These are phyloP conservation scores for Fraxinus quadrangulata DNA, from an alignment of 257 asterid species.

Conservation along the genomic window DNA sequence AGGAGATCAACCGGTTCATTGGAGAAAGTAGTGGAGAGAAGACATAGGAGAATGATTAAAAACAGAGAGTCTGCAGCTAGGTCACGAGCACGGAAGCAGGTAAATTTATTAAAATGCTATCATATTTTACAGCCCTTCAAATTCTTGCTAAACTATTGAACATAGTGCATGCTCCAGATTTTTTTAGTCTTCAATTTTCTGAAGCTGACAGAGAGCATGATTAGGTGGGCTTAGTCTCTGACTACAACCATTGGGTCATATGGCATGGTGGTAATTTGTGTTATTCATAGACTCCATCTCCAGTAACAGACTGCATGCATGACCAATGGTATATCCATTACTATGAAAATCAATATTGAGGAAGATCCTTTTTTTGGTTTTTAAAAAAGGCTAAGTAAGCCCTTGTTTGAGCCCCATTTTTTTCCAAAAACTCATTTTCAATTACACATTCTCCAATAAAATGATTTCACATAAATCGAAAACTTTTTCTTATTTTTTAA, in stretches of 20 bases:
- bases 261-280: neutral
- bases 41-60: constrained; percentile 63
- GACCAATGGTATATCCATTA: neutral
- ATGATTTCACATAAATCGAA: no score
- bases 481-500: no score
- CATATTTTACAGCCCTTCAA: constrained; percentile 7
- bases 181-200: neutral
- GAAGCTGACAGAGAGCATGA: no score
- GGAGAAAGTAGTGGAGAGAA: constrained; percentile 69
- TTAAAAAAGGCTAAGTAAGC: neutral
- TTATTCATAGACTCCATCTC: constrained; percentile 6
- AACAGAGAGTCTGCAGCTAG: constrained; percentile 70
- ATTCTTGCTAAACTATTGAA: neutral
- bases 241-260: neutral
- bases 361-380: no score
- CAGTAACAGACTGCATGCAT: neutral
- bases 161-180: neutral
- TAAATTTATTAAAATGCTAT: constrained; percentile 30
- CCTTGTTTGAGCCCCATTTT: no score
- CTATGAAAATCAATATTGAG: no score
- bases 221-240: neutral
- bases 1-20: constrained; percentile 45
- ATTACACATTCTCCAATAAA: no score
- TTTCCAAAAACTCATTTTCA: no score
- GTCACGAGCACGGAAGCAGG: constrained; percentile 88